These are phyloP conservation scores for Otatea glauca DNA, from an alignment of 176 grass and related monocot genomes.

Conservation along the genomic window DNA sequence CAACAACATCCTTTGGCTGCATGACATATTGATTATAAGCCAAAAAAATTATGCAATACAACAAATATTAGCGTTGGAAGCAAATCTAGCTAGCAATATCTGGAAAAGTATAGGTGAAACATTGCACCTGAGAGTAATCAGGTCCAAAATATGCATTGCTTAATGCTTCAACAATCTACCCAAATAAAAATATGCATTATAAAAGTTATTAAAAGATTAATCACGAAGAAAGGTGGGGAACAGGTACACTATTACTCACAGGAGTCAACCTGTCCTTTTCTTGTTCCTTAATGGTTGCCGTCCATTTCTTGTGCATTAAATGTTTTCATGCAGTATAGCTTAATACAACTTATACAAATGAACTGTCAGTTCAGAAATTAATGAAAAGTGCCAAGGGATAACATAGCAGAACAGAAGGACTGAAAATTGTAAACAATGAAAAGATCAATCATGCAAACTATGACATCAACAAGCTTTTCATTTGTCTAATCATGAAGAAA, in stretches of 20 bases:
- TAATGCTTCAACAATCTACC: no score
- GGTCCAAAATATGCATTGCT: no score
- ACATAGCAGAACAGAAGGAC: not conserved
- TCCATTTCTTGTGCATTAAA: constrained; percentile 83
- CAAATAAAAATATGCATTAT: no score
- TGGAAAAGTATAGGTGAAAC: no score
- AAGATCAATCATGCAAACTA: not conserved
- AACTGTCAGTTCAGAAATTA: constrained; percentile 12
- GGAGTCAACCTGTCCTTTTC: constrained; percentile 90
- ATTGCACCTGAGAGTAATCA: no score
- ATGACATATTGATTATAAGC: no score
- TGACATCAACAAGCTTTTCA: constrained; percentile 32
- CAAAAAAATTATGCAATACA: no score
- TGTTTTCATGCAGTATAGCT: constrained; percentile 34
- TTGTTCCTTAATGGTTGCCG: constrained; percentile 78
- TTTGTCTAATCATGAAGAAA: no score
- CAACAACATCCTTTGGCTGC: no score
- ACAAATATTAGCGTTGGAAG: no score
- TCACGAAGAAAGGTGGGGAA: constrained; percentile 28
- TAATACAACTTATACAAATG: not conserved
- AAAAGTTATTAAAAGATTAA: no score
- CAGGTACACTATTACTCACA: constrained; percentile 60
- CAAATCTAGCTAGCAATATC: no score
- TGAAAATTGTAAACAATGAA: not conserved
- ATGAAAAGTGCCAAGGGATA: not conserved